phyloP scores from a whole-genome alignment of 331 rosid genomes.

The Acacia concinna region DNA sequence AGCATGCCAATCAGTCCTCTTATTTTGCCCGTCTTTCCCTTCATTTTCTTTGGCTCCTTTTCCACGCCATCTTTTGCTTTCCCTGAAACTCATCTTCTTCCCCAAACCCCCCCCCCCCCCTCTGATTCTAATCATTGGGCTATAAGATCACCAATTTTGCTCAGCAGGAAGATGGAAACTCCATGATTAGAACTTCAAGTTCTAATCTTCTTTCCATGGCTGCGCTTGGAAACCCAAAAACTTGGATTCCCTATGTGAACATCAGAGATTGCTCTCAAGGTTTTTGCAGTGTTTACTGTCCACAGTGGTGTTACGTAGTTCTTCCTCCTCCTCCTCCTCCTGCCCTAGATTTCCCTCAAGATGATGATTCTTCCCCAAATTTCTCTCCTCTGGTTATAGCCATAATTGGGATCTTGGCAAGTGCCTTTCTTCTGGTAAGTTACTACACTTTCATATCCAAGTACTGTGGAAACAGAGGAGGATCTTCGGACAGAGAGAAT shows the following conservation, averaged over 20 bases:
- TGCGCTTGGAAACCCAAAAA: constrained; percentile 56
- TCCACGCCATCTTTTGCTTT: constrained; percentile 29
- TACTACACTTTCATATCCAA: constrained; percentile 76
- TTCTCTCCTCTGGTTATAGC: constrained; percentile 81
- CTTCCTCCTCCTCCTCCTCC: constrained; percentile 81
- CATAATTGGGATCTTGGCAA: constrained; percentile 65
- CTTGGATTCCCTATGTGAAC: constrained; percentile 64
- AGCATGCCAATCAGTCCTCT: constrained; percentile 38
- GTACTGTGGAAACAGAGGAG: constrained; percentile 54
- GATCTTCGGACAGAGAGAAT: constrained; percentile 30
- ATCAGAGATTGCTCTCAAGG: constrained; percentile 79
- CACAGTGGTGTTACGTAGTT: constrained; percentile 75
- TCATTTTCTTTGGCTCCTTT: constrained; percentile 51
- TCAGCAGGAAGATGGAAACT: constrained; percentile 23
- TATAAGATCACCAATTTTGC: not conserved
- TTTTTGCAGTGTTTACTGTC: constrained; percentile 66
- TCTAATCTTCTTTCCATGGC: constrained; percentile 43
- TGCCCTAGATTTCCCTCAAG: constrained; percentile 49
- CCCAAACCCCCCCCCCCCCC: not conserved
- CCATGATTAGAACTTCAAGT: constrained; percentile 25
- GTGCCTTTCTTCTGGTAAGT: constrained; percentile 77
- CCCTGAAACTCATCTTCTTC: constrained; percentile 30
- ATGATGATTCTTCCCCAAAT: constrained; percentile 47
- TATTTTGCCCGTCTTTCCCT: constrained; percentile 41
- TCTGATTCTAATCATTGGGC: constrained; percentile 13